Percentiles rank a stretch among this genome's conserved stretches.
Conservation (phyloP, 768 basidiomycete genomes). For the Albatrellus ellisii region DNA sequence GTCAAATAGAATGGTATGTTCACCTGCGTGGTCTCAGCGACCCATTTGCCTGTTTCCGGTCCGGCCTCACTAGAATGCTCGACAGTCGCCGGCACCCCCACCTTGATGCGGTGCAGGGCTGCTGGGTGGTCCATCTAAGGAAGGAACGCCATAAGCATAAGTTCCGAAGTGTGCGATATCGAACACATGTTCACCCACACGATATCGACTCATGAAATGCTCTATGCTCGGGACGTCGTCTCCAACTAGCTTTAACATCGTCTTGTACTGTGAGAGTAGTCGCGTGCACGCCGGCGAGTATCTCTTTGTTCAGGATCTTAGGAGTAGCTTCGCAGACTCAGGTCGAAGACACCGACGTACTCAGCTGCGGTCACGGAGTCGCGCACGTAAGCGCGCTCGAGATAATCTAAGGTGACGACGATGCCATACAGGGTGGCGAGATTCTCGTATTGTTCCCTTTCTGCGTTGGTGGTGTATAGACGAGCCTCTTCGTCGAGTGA, state of each 20-base stretch:
- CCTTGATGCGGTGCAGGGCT: slow-evolving; percentile 77
- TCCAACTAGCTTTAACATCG: slow-evolving; percentile 90
- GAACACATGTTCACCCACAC: slow-evolving; percentile 24
- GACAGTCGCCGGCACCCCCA: slow-evolving; percentile 93
- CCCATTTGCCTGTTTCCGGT: slow-evolving; percentile 91
- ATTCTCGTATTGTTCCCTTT: slow-evolving; percentile 80
- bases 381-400: slow-evolving; percentile 90
- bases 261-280: slow-evolving; percentile 94
- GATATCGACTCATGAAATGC: slow-evolving; percentile 82
- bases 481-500: slow-evolving; percentile 89
- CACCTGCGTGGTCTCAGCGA: slow-evolving; percentile 95
- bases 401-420: slow-evolving; percentile 62
- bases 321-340: slow-evolving; percentile 20
- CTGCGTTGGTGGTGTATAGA: slow-evolving; percentile 75
- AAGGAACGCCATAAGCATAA: neutral
- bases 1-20: slow-evolving; percentile 6
- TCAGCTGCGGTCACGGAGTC: slow-evolving; percentile 85
- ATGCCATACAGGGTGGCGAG: slow-evolving; percentile 87
- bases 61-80: slow-evolving; percentile 91
- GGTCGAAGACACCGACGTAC: slow-evolving; percentile 36
- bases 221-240: slow-evolving; percentile 78
- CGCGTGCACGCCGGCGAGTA: slow-evolving; percentile 95
- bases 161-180: neutral
- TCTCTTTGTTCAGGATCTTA: slow-evolving; percentile 35
- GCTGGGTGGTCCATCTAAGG: slow-evolving; percentile 85